Conservation (phyloP, 306 rosid genomes). For the Corylus heterophylla region DNA sequence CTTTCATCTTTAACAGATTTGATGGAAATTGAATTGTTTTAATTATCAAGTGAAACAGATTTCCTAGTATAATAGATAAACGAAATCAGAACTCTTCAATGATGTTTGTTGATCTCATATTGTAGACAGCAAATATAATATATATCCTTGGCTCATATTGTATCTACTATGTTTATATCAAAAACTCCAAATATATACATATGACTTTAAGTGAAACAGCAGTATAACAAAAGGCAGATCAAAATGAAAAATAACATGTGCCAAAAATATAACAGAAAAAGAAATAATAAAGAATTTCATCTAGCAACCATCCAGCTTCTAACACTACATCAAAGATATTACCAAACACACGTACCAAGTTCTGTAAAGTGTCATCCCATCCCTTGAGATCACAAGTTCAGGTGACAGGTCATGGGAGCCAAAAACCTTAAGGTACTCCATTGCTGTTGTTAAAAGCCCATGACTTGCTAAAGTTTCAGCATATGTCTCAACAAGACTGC, state of each 20-base stretch:
- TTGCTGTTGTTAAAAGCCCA: slow-evolving; percentile 73
- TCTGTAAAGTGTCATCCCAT: slow-evolving; percentile 61
- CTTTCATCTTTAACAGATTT: background rate
- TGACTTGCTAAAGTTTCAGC: slow-evolving; percentile 94
- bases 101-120: background rate
- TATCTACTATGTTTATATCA: no score
- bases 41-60: background rate
- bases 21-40: background rate
- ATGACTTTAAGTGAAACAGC: background rate
- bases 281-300: background rate
- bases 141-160: no score
- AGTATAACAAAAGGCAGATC: background rate
- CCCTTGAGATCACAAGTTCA: slow-evolving; percentile 76
- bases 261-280: background rate
- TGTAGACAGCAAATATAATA: no score
- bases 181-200: background rate
- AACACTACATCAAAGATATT: slow-evolving; percentile 8
- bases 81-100: background rate
- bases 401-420: slow-evolving; percentile 83
- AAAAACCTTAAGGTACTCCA: slow-evolving; percentile 85
- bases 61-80: background rate
- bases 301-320: no score
- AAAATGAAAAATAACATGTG: slow-evolving; percentile 5
- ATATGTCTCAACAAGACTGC: slow-evolving; percentile 43
- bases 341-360: slow-evolving; percentile 51